Evolutionary conservation across 2,329 filamentous ascomycete genomes (phyloP).

Genomic region (Epichloe uncinata): DNA sequence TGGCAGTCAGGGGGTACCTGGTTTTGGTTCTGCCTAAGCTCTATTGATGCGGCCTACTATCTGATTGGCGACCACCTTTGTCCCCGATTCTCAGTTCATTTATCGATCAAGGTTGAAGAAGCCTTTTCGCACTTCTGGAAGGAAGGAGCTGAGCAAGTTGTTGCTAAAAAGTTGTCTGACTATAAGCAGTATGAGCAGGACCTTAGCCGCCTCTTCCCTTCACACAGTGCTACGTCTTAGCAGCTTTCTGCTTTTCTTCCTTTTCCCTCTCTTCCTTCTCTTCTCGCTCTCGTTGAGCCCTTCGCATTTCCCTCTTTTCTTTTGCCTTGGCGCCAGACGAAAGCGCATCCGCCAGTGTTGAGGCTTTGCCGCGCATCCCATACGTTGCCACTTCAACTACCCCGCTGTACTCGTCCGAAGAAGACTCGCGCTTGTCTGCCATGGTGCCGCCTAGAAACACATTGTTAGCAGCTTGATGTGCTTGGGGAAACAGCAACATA

Average conservation of each 20-base stretch:
- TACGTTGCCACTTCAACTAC: no score
- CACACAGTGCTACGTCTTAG: no score
- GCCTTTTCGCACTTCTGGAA: background rate
- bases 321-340: no score
- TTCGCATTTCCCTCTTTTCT: rapidly evolving
- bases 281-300: no score
- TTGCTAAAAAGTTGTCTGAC: background rate
- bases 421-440: no score
- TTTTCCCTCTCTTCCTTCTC: rapidly evolving
- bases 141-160: background rate
- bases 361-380: no score
- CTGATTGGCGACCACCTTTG: background rate
- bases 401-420: no score
- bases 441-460: no score
- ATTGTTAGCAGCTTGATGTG: no score
- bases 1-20: constrained; percentile 2
- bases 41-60: background rate
- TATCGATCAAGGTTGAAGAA: background rate
- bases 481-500: no score
- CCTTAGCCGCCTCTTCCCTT: background rate
- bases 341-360: no score
- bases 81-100: background rate
- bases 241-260: no score
- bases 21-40: constrained; percentile 3
- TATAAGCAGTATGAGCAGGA: background rate